phyloP scores from a whole-genome alignment of 768 basidiomycete species.

The Rubroboletus pulcherrimus region DNA sequence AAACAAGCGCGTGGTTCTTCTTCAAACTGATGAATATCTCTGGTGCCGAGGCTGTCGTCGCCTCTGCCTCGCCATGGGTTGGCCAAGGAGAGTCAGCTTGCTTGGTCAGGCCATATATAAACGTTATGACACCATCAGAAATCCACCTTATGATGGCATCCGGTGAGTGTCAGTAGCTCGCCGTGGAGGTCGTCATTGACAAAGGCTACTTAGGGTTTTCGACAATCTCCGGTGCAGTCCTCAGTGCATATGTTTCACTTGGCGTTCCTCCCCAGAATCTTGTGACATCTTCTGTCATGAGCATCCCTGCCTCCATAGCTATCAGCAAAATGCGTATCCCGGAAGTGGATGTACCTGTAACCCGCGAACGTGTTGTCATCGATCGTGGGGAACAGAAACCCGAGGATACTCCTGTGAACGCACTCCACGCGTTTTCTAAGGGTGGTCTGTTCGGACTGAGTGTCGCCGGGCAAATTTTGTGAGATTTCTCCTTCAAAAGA shows the following conservation, averaged over 20 bases:
- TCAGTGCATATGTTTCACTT: slow-evolving; percentile 75
- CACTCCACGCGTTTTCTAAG: slow-evolving; percentile 82
- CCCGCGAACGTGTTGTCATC: slow-evolving; percentile 74
- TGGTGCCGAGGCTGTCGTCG: slow-evolving; percentile 93
- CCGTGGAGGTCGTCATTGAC: slow-evolving; percentile 2
- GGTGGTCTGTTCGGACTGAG: slow-evolving; percentile 82
- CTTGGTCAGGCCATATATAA: slow-evolving; percentile 79
- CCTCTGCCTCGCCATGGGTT: slow-evolving; percentile 90
- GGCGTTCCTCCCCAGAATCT: slow-evolving; percentile 79
- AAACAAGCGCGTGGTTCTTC: slow-evolving; percentile 81
- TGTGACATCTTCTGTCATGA: slow-evolving; percentile 89
- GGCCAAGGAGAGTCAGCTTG: slow-evolving; percentile 90
- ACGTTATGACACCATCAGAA: slow-evolving; percentile 81
- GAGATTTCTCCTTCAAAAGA: slow-evolving; percentile 22
- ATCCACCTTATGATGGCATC: slow-evolving; percentile 88
- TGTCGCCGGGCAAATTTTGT: slow-evolving; percentile 87
- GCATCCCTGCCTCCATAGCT: slow-evolving; percentile 90
- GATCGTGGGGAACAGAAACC: slow-evolving; percentile 67
- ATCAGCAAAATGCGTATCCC: slow-evolving; percentile 87
- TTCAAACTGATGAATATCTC: slow-evolving; percentile 89
- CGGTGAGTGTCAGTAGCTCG: slow-evolving; percentile 36
- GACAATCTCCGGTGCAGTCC: slow-evolving; percentile 88
- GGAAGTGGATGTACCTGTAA: slow-evolving; percentile 81
- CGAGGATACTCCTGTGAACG: slow-evolving; percentile 63
- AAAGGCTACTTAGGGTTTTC: slow-evolving; percentile 54